Percentiles rank a stretch among this genome's conserved stretches.
phyloP scores from a whole-genome alignment of 345 rosid species.

The Ricinus communis region DNA sequence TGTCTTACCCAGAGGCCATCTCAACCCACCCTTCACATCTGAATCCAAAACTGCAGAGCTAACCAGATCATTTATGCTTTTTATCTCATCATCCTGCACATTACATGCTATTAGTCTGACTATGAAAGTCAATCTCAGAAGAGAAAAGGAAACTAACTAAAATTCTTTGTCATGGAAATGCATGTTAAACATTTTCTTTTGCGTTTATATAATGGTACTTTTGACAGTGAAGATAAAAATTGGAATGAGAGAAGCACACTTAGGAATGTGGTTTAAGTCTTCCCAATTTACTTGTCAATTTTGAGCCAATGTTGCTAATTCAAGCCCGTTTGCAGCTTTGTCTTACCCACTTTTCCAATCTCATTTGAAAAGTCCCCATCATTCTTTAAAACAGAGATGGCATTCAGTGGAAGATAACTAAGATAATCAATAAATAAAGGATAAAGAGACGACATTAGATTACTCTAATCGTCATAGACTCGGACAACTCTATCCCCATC shows the following conservation, averaged over 20 bases:
- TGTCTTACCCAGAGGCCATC: constrained; percentile 55
- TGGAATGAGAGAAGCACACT: background rate
- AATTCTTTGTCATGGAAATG: background rate
- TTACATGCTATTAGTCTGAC: background rate
- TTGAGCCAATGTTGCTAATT: background rate
- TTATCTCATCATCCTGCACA: constrained; percentile 58
- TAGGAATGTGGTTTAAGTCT: background rate
- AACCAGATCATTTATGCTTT: constrained; percentile 43
- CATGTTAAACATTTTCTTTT: no score
- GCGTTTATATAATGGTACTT: no score
- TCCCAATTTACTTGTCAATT: background rate
- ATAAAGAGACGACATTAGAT: background rate
- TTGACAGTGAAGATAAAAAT: no score
- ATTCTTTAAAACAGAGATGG: no score
- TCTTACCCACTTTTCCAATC: no score
- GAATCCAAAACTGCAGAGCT: constrained; percentile 54
- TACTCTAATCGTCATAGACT: background rate
- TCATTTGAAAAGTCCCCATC: no score
- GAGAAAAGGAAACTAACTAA: background rate
- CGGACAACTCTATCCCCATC: no score
- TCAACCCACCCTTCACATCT: constrained; percentile 63
- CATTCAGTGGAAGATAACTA: no score
- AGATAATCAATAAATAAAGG: no score
- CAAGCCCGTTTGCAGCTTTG: background rate
- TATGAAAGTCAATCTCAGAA: background rate